These are phyloP conservation scores for Nitzschia palea DNA, from an alignment of 108 stramenopile species.

Conservation along the genomic window DNA sequence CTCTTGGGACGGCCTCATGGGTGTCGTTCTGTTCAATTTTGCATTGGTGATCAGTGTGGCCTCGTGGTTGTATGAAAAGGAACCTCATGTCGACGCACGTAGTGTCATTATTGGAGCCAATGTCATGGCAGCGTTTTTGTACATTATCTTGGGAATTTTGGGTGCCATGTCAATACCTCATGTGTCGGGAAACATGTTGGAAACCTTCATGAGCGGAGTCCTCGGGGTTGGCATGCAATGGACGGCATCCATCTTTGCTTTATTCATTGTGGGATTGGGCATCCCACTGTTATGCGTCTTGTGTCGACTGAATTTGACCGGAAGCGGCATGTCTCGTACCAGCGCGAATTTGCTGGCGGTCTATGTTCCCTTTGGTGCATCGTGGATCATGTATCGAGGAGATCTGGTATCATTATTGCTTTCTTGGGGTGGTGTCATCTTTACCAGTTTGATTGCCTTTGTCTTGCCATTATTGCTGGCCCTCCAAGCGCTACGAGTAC, in stretches of 20 bases:
- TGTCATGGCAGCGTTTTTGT: slow-evolving; percentile 33
- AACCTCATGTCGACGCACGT: slow-evolving; percentile 23
- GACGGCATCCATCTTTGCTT: slow-evolving; percentile 42
- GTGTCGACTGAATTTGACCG: slow-evolving; percentile 35
- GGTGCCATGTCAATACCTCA: slow-evolving; percentile 46
- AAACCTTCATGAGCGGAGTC: slow-evolving; percentile 36
- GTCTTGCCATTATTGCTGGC: slow-evolving; percentile 34
- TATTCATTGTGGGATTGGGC: slow-evolving; percentile 58
- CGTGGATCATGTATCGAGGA: slow-evolving; percentile 43
- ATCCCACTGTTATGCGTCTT: slow-evolving; percentile 54
- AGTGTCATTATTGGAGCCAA: slow-evolving; percentile 36
- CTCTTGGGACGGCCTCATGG: slow-evolving; percentile 36
- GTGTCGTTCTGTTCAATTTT: slow-evolving; percentile 58
- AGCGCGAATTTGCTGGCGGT: slow-evolving; percentile 33
- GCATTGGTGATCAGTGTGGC: slow-evolving; percentile 53
- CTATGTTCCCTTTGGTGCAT: slow-evolving; percentile 41
- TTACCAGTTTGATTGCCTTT: slow-evolving; percentile 43
- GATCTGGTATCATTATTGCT: slow-evolving; percentile 17
- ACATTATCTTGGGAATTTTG: slow-evolving; percentile 46
- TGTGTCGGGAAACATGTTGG: slow-evolving; percentile 44
- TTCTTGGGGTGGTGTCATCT: slow-evolving; percentile 43
- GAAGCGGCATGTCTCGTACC: slow-evolving; percentile 7
- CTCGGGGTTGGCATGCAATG: slow-evolving; percentile 35
- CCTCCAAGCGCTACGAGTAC: slow-evolving; percentile 10
- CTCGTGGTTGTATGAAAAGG: slow-evolving; percentile 63